Conservation (phyloP, 1,139 yeast genomes). For the Lodderomyces metapsilosis region DNA sequence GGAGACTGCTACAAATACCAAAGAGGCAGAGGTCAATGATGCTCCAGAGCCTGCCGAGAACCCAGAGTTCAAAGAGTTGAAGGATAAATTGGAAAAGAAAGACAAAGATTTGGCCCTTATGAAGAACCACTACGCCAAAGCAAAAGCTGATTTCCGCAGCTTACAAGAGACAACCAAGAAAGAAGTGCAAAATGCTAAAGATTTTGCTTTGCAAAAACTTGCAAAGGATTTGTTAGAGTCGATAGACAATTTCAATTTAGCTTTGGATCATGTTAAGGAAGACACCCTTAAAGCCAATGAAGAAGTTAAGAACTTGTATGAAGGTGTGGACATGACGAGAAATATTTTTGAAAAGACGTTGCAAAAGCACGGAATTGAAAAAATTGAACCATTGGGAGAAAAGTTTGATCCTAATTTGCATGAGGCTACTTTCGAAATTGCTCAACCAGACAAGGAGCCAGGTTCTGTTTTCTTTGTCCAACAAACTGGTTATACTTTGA, state of each 20-base stretch:
- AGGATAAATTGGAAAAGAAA: conserved; percentile 59
- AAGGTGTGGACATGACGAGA: conserved; percentile 91
- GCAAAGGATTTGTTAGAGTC: conserved; percentile 90
- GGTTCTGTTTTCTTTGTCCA: conserved; percentile 94
- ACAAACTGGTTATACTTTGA: conserved; percentile 84
- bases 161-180: conserved; percentile 87
- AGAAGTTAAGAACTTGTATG: conserved; percentile 75
- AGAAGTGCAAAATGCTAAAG: conserved; percentile 83
- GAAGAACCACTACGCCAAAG: conserved; percentile 79
- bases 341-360: conserved; percentile 84
- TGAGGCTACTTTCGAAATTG: conserved; percentile 89
- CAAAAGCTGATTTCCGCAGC: conserved; percentile 91
- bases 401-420: conserved; percentile 88
- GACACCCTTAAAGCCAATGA: conserved; percentile 57
- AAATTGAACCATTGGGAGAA: conserved; percentile 82
- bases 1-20: background rate
- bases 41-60: conserved; percentile 19
- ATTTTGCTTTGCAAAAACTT: conserved; percentile 89
- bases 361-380: conserved; percentile 72
- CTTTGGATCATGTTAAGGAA: conserved; percentile 71
- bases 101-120: conserved; percentile 80
- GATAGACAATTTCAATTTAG: conserved; percentile 87
- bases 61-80: conserved; percentile 34
- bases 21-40: conserved; percentile 13
- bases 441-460: conserved; percentile 86